These are phyloP conservation scores for Murraya koenigii DNA, from an alignment of 345 rosid genomes.

Conservation along the genomic window DNA sequence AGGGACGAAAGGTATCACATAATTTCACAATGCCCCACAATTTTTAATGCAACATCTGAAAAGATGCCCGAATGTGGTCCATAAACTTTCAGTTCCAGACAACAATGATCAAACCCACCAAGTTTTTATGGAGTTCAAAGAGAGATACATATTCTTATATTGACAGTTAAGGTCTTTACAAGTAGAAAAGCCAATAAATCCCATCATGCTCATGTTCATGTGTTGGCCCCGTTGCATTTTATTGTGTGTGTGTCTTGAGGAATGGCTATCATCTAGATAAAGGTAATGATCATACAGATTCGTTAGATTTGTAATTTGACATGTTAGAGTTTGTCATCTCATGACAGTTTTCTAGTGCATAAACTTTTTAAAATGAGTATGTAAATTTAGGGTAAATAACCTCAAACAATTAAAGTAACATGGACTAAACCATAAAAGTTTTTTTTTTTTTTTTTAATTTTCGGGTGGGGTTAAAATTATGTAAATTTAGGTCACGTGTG, in stretches of 20 bases:
- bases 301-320: neutral
- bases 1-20: constrained; percentile 20
- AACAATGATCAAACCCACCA: constrained; percentile 40
- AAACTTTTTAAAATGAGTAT: too few species aligned
- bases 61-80: constrained; percentile 57
- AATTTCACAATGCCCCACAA: constrained; percentile 28
- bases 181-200: constrained; percentile 17
- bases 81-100: constrained; percentile 32
- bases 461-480: too few species aligned
- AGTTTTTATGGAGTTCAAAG: constrained; percentile 39
- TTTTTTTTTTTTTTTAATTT: too few species aligned
- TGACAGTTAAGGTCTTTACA: constrained; percentile 33
- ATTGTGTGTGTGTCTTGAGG: constrained; percentile 7
- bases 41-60: constrained; percentile 39
- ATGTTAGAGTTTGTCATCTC: neutral
- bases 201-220: constrained; percentile 18
- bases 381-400: too few species aligned
- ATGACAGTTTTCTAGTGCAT: too few species aligned
- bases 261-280: neutral
- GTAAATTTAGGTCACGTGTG: too few species aligned
- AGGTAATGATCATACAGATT: neutral
- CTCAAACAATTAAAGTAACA: too few species aligned
- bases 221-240: constrained; percentile 22
- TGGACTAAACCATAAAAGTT: too few species aligned
- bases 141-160: constrained; percentile 22